Percentiles rank a stretch among this genome's conserved stretches.
These are phyloP conservation scores for Trichoderma reesei DNA, from an alignment of 495 filamentous ascomycete species.

Conservation along the genomic window DNA sequence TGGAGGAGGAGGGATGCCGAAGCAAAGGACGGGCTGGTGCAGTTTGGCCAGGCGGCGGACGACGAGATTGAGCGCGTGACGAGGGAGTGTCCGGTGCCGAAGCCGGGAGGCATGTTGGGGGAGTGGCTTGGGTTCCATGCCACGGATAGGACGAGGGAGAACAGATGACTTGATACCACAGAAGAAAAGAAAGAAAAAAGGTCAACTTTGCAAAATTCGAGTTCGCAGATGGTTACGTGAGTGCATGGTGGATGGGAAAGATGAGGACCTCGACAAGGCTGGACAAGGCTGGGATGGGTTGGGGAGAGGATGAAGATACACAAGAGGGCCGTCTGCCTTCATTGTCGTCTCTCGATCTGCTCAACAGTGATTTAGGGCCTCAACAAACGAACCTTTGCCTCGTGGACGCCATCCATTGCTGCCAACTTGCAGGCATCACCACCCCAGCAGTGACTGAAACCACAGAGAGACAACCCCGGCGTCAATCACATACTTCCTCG, in stretches of 20 bases:
- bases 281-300: background rate
- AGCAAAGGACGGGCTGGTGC: conserved; percentile 29
- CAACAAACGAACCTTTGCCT: no score
- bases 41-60: conserved; percentile 17
- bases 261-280: no score
- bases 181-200: background rate
- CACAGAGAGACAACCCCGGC: background rate
- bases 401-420: no score
- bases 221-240: background rate
- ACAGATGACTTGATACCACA: conserved; percentile 9
- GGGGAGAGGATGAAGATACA: background rate
- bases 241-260: background rate
- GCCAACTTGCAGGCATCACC: no score
- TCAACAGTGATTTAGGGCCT: no score
- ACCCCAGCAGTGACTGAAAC: background rate
- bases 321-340: background rate
- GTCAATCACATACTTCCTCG: no score
- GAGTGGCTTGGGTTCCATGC: conserved; percentile 60
- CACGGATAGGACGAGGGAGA: conserved; percentile 11
- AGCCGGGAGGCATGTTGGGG: conserved; percentile 65
- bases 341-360: no score
- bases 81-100: conserved; percentile 73
- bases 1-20: conserved; percentile 32
- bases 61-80: conserved; percentile 17
- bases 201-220: background rate